Conservation (phyloP, 352 stramenopile species). For the Phytopythium litorale region DNA sequence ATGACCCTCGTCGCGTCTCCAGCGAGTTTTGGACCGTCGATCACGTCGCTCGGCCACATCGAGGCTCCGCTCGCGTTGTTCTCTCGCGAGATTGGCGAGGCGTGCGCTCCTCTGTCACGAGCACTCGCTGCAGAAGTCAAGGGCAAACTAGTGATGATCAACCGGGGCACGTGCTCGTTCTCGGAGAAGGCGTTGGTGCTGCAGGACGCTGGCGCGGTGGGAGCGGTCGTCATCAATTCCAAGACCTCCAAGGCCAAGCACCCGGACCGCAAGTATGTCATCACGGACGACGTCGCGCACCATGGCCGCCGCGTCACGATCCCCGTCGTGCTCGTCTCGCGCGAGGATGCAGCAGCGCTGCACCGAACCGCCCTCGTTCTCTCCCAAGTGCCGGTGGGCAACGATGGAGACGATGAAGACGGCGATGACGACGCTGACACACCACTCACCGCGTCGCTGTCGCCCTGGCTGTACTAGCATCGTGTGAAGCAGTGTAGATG, state of each 20-base stretch:
- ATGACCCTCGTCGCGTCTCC: slow-evolving; percentile 66
- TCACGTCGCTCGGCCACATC: slow-evolving; percentile 34
- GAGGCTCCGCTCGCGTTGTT: slow-evolving; percentile 57
- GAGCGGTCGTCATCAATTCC: slow-evolving; percentile 69
- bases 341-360: slow-evolving; percentile 43
- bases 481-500: slow-evolving; percentile 2
- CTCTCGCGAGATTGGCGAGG: slow-evolving; percentile 33
- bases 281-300: slow-evolving; percentile 50
- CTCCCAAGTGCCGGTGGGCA: slow-evolving; percentile 8
- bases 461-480: slow-evolving; percentile 52
- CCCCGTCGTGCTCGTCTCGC: slow-evolving; percentile 63
- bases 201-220: slow-evolving; percentile 49
- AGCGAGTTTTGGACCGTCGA: slow-evolving; percentile 55
- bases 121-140: slow-evolving; percentile 17
- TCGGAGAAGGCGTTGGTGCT: slow-evolving; percentile 66
- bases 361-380: slow-evolving; percentile 23
- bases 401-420: slow-evolving; percentile 9
- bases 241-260: slow-evolving; percentile 36
- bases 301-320: slow-evolving; percentile 50
- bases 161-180: slow-evolving; percentile 72
- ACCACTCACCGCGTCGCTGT: slow-evolving; percentile 43
- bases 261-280: slow-evolving; percentile 53
- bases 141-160: slow-evolving; percentile 67
- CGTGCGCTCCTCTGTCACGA: slow-evolving; percentile 32
- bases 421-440: slow-evolving; percentile 6